Evolutionary conservation across 768 basidiomycete species (phyloP), one percentile per base, ranked within the genome.

Genomic region (Pleurotus djamor): DNA sequence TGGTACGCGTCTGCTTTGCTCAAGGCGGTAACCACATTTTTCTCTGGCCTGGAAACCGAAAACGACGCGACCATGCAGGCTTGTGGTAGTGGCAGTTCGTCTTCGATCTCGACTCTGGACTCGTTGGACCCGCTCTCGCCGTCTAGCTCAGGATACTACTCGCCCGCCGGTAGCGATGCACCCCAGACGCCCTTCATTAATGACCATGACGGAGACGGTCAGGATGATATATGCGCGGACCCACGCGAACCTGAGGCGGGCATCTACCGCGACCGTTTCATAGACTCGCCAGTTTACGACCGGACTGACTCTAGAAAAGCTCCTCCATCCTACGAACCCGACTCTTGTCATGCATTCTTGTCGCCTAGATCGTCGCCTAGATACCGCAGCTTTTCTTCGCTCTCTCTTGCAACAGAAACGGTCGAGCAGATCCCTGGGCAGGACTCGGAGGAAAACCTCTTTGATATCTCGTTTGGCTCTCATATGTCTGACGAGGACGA

Each of bases 141-240:
- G 41, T 65, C 66, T 28, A 65, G 60, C 38, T 66, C 65, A 58
- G 66, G 65, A 43, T 74, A 71, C 64, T 65, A 70, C 51, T 64
- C 66, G 28, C 67, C 66, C 14, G 57, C 74, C 58, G 77, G 78
- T 66, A 76, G 75, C 66, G 74, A 79, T 68, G 67, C 71, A 57
- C 67, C 79, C 56, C 70, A 75, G 61, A 79, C 76, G 38, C 78
- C 77, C 35, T 71, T 71, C 60, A 68, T 73, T 16, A 68, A 71
- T 59, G 69, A 72, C 55, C 54, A 56, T 64, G 67, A 63, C 64
- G 68, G 48, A 63, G 68, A 44, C 63, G 67, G 60, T 28, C 21
- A 28, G 65, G 68, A 60, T 61, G 63, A 45, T 10, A 3, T 59
- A 5, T 59, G n/a, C 28, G 36, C 28, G 16, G 54, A 56, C 54